Evolutionary conservation across 768 basidiomycete genomes (phyloP).

Genomic region (Hericium coralloides): DNA sequence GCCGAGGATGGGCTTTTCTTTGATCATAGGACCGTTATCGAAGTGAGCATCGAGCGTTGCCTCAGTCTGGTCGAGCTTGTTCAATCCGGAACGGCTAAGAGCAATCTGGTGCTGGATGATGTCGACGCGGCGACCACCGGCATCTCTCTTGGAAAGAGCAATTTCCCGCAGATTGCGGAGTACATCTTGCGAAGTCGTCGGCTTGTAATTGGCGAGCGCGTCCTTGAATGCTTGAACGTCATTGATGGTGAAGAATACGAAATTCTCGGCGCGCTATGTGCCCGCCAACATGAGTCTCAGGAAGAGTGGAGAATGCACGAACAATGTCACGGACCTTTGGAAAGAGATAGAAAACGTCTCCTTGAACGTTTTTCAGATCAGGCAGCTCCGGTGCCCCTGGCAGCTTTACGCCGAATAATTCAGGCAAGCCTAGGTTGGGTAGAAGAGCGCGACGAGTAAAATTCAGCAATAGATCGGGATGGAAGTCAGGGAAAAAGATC

Average conservation of each 20-base stretch:
- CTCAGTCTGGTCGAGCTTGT: neutral
- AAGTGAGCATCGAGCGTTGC: neutral
- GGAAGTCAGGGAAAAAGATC: too few species aligned
- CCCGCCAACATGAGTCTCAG: neutral
- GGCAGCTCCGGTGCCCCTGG: neutral
- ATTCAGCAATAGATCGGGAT: too few species aligned
- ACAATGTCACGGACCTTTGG: constrained; percentile 2
- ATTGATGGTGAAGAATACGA: constrained; percentile 6
- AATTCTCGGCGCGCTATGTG: neutral
- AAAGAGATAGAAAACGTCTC: constrained; percentile 4
- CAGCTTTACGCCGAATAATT: too few species aligned
- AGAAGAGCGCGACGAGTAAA: too few species aligned
- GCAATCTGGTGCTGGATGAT: constrained; percentile 5
- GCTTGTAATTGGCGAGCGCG: neutral
- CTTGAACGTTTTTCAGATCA: constrained; percentile 2
- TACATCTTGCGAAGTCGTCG: neutral
- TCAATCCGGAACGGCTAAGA: constrained; percentile 3
- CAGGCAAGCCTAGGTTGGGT: too few species aligned
- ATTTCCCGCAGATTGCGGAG: neutral
- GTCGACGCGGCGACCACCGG: neutral
- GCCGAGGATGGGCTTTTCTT: neutral
- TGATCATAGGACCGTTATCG: neutral
- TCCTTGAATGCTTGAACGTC: constrained; percentile 3
- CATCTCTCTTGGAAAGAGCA: neutral
- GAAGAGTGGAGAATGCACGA: neutral